These are phyloP conservation scores for Globisporangium orthogonon DNA, from an alignment of 352 stramenopile species.

Conservation along the genomic window DNA sequence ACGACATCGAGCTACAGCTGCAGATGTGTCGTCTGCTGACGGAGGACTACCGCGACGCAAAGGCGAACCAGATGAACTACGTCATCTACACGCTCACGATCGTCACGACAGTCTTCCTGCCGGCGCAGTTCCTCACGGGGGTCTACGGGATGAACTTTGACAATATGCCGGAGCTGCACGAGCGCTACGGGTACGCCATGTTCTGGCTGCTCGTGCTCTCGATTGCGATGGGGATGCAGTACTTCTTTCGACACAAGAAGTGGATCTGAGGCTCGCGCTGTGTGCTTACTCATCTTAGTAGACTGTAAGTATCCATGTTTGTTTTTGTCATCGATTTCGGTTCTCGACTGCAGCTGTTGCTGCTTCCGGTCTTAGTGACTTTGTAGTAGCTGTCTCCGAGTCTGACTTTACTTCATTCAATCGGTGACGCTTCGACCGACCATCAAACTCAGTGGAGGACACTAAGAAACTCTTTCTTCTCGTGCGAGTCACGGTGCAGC, in stretches of 20 bases:
- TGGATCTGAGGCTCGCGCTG: slow-evolving; percentile 47
- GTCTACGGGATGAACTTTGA: slow-evolving; percentile 91
- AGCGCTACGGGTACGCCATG: slow-evolving; percentile 71
- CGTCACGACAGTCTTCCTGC: slow-evolving; percentile 84
- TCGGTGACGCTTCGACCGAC: no score
- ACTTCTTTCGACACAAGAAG: slow-evolving; percentile 84
- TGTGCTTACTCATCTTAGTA: neutral
- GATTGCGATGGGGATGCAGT: slow-evolving; percentile 56
- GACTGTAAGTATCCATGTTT: neutral
- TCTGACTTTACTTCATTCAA: neutral
- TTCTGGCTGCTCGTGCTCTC: slow-evolving; percentile 77
- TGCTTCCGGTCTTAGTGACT: no score
- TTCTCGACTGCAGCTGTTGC: neutral
- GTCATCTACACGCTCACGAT: slow-evolving; percentile 90
- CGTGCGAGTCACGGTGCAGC: slow-evolving; percentile 54
- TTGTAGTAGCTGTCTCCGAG: no score
- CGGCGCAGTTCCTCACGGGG: slow-evolving; percentile 84
- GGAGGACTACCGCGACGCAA: slow-evolving; percentile 78
- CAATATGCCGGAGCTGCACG: slow-evolving; percentile 83
- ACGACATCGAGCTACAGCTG: slow-evolving; percentile 77
- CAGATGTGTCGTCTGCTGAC: slow-evolving; percentile 77
- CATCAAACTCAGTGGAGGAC: slow-evolving; percentile 11
- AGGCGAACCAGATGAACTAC: slow-evolving; percentile 85
- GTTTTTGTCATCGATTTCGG: neutral
- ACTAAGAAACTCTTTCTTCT: slow-evolving; percentile 40